Base-by-base conservation (phyloP, 257 asterid species). In the Solanum pinnatisectum region DNA sequence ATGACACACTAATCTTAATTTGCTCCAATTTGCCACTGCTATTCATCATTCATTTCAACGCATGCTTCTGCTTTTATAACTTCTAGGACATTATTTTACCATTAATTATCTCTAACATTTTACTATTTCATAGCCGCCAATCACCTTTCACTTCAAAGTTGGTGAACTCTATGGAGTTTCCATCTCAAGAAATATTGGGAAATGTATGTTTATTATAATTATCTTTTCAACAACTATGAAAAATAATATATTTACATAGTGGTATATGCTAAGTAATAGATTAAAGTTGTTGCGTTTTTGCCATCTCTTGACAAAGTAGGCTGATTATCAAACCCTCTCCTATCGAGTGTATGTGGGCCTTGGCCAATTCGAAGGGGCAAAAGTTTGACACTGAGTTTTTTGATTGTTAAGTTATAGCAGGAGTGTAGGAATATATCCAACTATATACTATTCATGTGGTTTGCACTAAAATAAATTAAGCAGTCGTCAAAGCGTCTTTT, bases 1-100 rank as follows among this genome's bases (percentile, higher is more conserved):
- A 87, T 84, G 42, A 86, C 87, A 86, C 85, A 37, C 78, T 63
- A 86, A 86, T 81, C 87, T 83, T 65, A 65, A 67, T 67, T 82
- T 86, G 87, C 85, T 88, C 84, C 90, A 30, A 72, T 68, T 81
- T 81, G 42, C 85, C 44, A 27, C 65, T 79, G 23, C 10, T 46
- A 82, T 82, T 25, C 86, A 49, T 82, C 70, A 82, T 82, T 82
- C 86, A 49, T 30, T 86, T 86, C 83, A 86, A 86, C 23, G 83
- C 88, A 71, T 86, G 88, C 88, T 71, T 67, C 68, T 68, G 56
- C 16, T 65, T 84, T 84, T 40, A 49, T 49, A 37, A 82, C 71
- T 49, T 49, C 86, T 82, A 82, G 86, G 44, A 30, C 44, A 63
- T 84, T 84, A 40, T 27, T 63, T 84, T 60, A 84, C 56, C 77